Percentiles rank a stretch among this genome's conserved stretches.
These are phyloP conservation scores for Aspergillus thermomutatus DNA, from an alignment of 2,329 filamentous ascomycete genomes.

Conservation along the genomic window DNA sequence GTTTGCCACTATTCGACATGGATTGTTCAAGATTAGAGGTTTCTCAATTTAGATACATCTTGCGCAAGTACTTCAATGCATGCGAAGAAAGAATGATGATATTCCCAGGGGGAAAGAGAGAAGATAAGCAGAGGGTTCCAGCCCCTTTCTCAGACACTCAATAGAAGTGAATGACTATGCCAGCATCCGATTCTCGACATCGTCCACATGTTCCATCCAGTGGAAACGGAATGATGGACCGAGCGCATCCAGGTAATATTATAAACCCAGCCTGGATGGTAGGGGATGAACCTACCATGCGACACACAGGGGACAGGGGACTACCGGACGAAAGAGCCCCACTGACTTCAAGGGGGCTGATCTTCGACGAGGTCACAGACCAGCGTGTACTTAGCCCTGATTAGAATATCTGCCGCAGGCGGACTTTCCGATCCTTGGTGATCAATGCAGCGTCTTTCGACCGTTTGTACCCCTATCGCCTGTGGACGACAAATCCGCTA, in stretches of 20 bases:
- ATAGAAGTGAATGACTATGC: slow-evolving; percentile 19
- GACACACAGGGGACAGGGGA: slow-evolving; percentile 5
- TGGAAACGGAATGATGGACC: slow-evolving; percentile 19
- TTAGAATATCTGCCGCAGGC: slow-evolving; percentile 28
- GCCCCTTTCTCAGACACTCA: slow-evolving; percentile 39
- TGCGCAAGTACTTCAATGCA: slow-evolving; percentile 10
- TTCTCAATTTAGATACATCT: slow-evolving; percentile 20
- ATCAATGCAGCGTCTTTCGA: slow-evolving; percentile 1
- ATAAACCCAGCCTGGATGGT: slow-evolving; percentile 48
- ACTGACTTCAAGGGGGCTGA: not conserved
- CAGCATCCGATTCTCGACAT: slow-evolving; percentile 52
- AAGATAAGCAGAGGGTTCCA: slow-evolving; percentile 25
- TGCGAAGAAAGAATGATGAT: slow-evolving; percentile 5
- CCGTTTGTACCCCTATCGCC: slow-evolving; percentile 5
- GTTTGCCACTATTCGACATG: not conserved
- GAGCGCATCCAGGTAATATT: slow-evolving; percentile 34
- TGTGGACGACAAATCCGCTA: slow-evolving; percentile 16
- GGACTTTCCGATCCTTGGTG: slow-evolving; percentile 8
- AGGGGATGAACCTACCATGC: slow-evolving; percentile 53
- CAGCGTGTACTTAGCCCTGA: slow-evolving; percentile 25
- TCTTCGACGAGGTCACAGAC: slow-evolving; percentile 34
- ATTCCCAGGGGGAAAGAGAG: slow-evolving; percentile 6
- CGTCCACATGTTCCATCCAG: slow-evolving; percentile 24
- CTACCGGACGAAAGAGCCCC: not conserved
- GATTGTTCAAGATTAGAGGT: slow-evolving; percentile 15